Base-by-base conservation (phyloP, 306 rosid species). In the Sechiopsis laciniata region DNA sequence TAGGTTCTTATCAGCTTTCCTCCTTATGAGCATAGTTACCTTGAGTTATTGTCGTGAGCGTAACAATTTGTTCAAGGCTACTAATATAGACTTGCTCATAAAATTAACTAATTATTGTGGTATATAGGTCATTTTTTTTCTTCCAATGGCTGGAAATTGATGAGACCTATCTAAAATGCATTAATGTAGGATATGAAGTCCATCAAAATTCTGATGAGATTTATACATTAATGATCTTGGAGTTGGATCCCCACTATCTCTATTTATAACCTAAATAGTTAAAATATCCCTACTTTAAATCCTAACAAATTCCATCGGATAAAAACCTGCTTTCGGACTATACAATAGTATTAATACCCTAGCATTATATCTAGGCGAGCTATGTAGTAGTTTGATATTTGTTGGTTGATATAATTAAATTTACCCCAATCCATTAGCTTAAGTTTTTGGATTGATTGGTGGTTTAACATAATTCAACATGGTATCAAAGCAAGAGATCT, bases 341-440 rank as follows among this genome's bases (percentile, higher is more conserved):
- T 37, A 37, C 13, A 21, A 58, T 22, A 21, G 8, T 58, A 14
- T 21, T 45, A 42, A 46, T 20, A 6, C n/a, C 15, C 29, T 0
- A 42, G 55, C 4, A 67, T 45, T 67, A 67, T 67, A 20, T 45
- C 11, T 67, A 12, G 72, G 10, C 7, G 11, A 20, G 53, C 29
- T 65, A 65, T 17, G 71, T 35, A 37, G 32, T 17, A 42, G 72
- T 66, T 67, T 19, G 37, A 46, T 67, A 67, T 46, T 42, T 46
- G 35, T 45, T n/a, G n/a, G n/a, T n/a, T n/a, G n/a, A n/a, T n/a
- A n/a, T n/a, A n/a, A n/a, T n/a, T n/a, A n/a, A n/a, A n/a, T n/a
- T n/a, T n/a, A n/a, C n/a, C n/a, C n/a, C n/a, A n/a, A n/a, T n/a
- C n/a, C n/a, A n/a, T n/a, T n/a, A n/a, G n/a, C n/a, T n/a, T n/a